phyloP scores from a whole-genome alignment of 495 filamentous ascomycete species.

The Tuber microsphaerosporum region DNA sequence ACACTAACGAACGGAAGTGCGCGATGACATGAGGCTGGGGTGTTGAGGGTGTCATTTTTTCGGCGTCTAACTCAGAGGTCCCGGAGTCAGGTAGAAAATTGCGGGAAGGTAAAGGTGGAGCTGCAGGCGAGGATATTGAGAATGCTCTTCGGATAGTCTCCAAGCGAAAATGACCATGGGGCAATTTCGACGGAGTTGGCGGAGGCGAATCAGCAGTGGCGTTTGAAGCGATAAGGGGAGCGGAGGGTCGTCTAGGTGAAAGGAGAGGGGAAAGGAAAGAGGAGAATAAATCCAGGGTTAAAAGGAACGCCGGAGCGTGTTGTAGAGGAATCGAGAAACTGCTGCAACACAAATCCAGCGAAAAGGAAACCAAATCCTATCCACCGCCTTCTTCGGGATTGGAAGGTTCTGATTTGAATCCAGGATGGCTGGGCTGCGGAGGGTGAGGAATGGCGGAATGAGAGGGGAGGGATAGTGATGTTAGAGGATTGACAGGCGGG shows the following conservation, averaged over 20 bases:
- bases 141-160: slow-evolving; percentile 38
- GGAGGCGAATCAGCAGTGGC: slow-evolving; percentile 17
- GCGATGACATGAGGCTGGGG: slow-evolving; percentile 55
- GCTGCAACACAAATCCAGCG: slow-evolving; percentile 18
- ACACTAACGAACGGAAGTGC: slow-evolving; percentile 76
- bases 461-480: slow-evolving; percentile 9
- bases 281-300: slow-evolving; percentile 40
- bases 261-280: slow-evolving; percentile 39
- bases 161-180: slow-evolving; percentile 39
- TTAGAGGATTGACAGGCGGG: slow-evolving; percentile 19
- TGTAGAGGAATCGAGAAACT: slow-evolving; percentile 12
- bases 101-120: slow-evolving; percentile 22
- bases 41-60: slow-evolving; percentile 41
- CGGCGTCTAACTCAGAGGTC: slow-evolving; percentile 25
- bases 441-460: slow-evolving; percentile 4
- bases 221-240: neutral
- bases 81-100: slow-evolving; percentile 4
- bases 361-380: slow-evolving; percentile 14
- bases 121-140: slow-evolving; percentile 30
- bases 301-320: slow-evolving; percentile 20
- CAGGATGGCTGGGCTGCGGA: slow-evolving; percentile 7
- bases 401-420: neutral
- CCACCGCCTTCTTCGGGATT: slow-evolving; percentile 13
- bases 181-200: slow-evolving; percentile 25
- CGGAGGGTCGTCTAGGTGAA: slow-evolving; percentile 26